phyloP scores from a whole-genome alignment of 768 basidiomycete genomes.

The Leccinum broughii region DNA sequence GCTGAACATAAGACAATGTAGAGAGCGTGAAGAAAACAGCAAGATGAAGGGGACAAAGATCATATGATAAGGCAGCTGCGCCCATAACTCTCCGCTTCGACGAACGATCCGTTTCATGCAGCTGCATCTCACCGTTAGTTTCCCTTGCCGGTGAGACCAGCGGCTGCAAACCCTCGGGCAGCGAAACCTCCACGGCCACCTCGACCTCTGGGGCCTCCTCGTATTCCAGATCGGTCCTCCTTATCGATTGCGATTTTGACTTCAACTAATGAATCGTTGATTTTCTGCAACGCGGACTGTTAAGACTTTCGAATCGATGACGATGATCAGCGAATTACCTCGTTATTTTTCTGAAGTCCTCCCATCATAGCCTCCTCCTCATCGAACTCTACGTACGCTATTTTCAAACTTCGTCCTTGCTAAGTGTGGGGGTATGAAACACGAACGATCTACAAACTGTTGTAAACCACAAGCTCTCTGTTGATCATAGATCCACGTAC shows the following conservation, averaged over 20 bases:
- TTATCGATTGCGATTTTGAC: constrained; percentile 72
- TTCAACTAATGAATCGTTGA: constrained; percentile 64
- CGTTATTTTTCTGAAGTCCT: constrained; percentile 72
- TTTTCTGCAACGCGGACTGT: constrained; percentile 47
- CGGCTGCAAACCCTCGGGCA: constrained; percentile 66
- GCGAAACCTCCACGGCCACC: constrained; percentile 52
- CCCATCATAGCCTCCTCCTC: constrained; percentile 84
- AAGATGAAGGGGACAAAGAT: constrained; percentile 13
- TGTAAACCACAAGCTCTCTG: constrained; percentile 1
- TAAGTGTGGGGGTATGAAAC: constrained; percentile 56
- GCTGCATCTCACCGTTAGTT: constrained; percentile 29
- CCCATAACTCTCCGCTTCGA: constrained; percentile 21
- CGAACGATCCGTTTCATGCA: constrained; percentile 23
- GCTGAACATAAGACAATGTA: constrained; percentile 13
- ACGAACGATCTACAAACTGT: constrained; percentile 56
- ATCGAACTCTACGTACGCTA: constrained; percentile 89
- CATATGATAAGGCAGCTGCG: constrained; percentile 17
- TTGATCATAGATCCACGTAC: constrained; percentile 41
- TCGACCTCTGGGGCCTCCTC: constrained; percentile 58
- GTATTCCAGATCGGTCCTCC: constrained; percentile 41
- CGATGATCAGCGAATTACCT: constrained; percentile 44
- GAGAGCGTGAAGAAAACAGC: constrained; percentile 10
- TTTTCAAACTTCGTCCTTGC: constrained; percentile 50
- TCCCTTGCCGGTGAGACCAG: constrained; percentile 53
- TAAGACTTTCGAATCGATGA: constrained; percentile 3